Conservation (phyloP, 305 asterid genomes). For the Fraxinus angustifolia region DNA sequence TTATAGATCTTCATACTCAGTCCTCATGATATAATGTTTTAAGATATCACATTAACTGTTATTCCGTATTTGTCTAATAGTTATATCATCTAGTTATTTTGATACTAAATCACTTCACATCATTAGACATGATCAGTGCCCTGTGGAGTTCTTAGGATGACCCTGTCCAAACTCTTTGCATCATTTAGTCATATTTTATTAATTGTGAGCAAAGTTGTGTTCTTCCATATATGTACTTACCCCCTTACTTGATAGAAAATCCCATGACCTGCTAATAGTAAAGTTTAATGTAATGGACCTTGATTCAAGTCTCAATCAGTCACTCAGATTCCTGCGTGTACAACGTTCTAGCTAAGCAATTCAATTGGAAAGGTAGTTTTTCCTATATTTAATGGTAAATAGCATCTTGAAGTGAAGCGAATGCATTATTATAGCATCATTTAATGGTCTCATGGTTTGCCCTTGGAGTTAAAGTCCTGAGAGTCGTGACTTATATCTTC, state of each 20-base stretch:
- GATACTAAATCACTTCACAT: constrained; percentile 4
- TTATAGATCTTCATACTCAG: neutral
- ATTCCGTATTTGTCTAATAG: neutral
- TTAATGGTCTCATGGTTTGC: neutral
- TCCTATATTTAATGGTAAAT: neutral
- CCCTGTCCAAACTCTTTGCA: neutral
- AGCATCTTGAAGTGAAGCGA: neutral
- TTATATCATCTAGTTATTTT: neutral
- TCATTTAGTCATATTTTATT: neutral
- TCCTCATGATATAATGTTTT: neutral
- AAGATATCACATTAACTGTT: neutral
- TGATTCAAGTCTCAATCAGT: neutral
- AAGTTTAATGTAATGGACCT: neutral
- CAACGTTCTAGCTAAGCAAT: neutral
- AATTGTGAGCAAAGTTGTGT: neutral
- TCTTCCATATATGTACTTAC: neutral
- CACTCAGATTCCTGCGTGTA: neutral
- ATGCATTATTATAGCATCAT: neutral
- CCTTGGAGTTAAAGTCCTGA: neutral
- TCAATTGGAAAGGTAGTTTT: neutral
- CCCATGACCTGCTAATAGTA: neutral
- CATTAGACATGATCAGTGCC: neutral
- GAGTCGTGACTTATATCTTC: neutral
- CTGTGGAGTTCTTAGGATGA: neutral
- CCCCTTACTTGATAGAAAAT: neutral